Evolutionary conservation across 768 basidiomycete genomes (phyloP).

Genomic region (Trametes cubensis): DNA sequence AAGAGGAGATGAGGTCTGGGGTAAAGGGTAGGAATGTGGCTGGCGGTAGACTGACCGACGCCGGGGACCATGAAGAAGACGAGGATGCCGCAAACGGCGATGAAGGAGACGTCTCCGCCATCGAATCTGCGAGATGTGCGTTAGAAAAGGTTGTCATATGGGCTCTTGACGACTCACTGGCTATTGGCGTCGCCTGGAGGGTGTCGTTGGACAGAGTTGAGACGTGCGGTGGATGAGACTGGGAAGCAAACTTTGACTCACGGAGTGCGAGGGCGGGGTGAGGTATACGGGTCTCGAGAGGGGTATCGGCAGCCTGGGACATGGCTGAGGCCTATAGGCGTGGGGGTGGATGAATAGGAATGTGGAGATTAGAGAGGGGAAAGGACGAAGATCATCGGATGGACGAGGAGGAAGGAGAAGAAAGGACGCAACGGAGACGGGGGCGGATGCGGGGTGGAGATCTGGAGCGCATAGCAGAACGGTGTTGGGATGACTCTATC

Average conservation of each 20-base stretch:
- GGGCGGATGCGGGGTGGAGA: slow-evolving; percentile 9
- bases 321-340: background rate
- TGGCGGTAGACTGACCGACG: slow-evolving; percentile 48
- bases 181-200: slow-evolving; percentile 10
- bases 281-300: slow-evolving; percentile 1
- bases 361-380: slow-evolving; percentile 6
- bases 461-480: slow-evolving; percentile 13
- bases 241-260: background rate
- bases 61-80: slow-evolving; percentile 81
- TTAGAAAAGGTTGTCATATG: background rate
- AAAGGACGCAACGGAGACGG: background rate
- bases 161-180: slow-evolving; percentile 14
- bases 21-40: background rate
- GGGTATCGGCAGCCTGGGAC: slow-evolving; percentile 10
- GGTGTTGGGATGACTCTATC: slow-evolving; percentile 11
- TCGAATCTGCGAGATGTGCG: slow-evolving; percentile 54
- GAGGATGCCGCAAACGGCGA: slow-evolving; percentile 67
- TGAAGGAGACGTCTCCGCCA: slow-evolving; percentile 71
- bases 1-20: slow-evolving; percentile 38
- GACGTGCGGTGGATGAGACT: background rate
- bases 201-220: background rate
- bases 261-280: slow-evolving; percentile 8
- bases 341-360: background rate
- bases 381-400: background rate
- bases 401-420: background rate